phyloP scores from a whole-genome alignment of 164 flowering plant genomes.

The Euptelea pleiosperma region DNA sequence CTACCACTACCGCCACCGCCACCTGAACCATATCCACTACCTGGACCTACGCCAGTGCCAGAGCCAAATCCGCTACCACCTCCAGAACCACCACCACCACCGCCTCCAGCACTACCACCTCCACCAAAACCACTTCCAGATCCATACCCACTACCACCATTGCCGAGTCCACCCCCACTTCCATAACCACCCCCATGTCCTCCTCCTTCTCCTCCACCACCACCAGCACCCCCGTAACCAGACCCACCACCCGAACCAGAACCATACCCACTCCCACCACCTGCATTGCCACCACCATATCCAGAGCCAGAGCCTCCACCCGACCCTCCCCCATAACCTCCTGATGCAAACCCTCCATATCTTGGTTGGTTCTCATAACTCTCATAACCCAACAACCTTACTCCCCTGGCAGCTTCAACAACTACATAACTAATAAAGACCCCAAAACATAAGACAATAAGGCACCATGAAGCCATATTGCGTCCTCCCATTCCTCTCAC shows the following conservation, averaged over 20 bases:
- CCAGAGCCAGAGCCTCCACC: background rate
- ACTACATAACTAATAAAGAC: too few relatives aligned
- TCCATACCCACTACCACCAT: too few relatives aligned
- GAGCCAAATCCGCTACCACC: background rate
- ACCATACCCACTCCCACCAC: slow-evolving; percentile 1
- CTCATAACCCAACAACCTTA: too few relatives aligned
- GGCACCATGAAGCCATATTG: too few relatives aligned
- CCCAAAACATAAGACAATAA: too few relatives aligned
- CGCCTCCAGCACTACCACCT: background rate
- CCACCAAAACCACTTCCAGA: background rate
- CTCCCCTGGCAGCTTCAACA: too few relatives aligned
- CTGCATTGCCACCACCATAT: background rate
- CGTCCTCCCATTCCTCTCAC: too few relatives aligned
- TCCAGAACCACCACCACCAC: background rate
- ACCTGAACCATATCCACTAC: background rate
- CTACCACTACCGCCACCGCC: background rate
- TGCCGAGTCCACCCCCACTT: slow-evolving; percentile 1
- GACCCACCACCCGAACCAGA: slow-evolving; percentile 3
- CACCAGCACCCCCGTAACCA: background rate
- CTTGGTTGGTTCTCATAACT: too few relatives aligned
- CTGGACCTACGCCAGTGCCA: background rate
- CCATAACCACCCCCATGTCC: slow-evolving; percentile 18
- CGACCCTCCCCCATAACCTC: background rate
- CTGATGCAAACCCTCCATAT: too few relatives aligned
- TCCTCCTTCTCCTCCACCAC: too few relatives aligned